A percentile compares a stretch with the other conserved stretches of the same genome.
Conservation (phyloP, 352 stramenopile species). For the Phytophthora cryptogea region DNA sequence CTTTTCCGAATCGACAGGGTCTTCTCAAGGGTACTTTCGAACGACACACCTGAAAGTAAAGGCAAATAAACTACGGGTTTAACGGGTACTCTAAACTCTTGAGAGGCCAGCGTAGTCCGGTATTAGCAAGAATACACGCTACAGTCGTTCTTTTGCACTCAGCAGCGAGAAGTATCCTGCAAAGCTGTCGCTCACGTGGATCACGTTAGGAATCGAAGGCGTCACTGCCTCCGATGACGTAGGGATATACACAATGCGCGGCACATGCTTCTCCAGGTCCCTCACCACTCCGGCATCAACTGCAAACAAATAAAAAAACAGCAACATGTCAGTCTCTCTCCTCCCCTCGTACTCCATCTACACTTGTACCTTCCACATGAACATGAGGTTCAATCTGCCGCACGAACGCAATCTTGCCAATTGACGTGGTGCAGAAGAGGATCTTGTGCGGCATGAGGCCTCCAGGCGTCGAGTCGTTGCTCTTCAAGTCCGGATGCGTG, state of each 20-base stretch:
- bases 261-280: constrained; percentile 79
- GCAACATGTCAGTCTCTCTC: neutral
- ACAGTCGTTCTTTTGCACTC: constrained; percentile 40
- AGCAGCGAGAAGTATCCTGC: constrained; percentile 71
- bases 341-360: neutral
- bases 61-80: constrained; percentile 3
- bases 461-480: constrained; percentile 15
- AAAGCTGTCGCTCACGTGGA: constrained; percentile 74
- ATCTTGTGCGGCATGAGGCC: constrained; percentile 68
- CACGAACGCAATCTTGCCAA: constrained; percentile 86
- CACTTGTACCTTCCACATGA: constrained; percentile 70
- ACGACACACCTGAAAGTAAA: constrained; percentile 13
- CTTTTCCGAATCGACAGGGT: constrained; percentile 60
- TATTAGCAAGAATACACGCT: constrained; percentile 25
- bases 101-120: constrained; percentile 10
- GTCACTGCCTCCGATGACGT: constrained; percentile 28
- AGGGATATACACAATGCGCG: constrained; percentile 70
- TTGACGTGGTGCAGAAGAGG: constrained; percentile 78
- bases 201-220: constrained; percentile 38
- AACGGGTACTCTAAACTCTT: constrained; percentile 7
- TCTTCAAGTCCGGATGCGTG: constrained; percentile 36
- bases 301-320: constrained; percentile 28
- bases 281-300: constrained; percentile 58
- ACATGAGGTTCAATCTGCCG: constrained; percentile 87
- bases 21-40: constrained; percentile 9